Base-by-base conservation (phyloP, 139 green algal genomes). In the Dunaliella primolecta region DNA sequence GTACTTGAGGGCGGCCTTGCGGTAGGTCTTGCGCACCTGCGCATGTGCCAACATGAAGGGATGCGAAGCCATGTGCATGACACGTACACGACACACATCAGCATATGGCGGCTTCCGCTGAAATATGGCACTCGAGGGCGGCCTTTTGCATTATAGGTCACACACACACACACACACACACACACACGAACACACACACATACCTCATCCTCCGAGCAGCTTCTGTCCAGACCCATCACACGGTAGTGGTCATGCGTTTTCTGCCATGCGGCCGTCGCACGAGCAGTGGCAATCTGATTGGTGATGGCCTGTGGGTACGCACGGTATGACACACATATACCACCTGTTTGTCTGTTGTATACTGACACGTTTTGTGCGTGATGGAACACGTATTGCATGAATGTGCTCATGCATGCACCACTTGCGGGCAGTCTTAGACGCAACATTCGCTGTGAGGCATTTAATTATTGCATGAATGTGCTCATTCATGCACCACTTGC, bases 231-330 rank as follows among this genome's bases (percentile, higher is more conserved):
- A 0, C 91, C 91, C 79, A 96, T 84, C 79, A 94, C 29, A 75
- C 87, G 87, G 86, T 93, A 95, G 84, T 96, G 92, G 84, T 96
- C 87, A 0, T 89, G 76, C 24, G 89, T 91, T 38, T 87, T 89
- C 78, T 91, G 83, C 87, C 90, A 89, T 33, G 20, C 31, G 0
- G 82, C 84, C 29, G 84, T 37, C 0, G 78, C 1, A 15, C 83
- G 36, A 0, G 85, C 90, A 78, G 89, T 84, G 2, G 37, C 27
- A 71, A 90, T 36, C 36, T 86, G 88, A 0, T 74, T 25, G 80
- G 2, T 33, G 80, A 30, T n/a, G 34, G 37, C 78, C 37, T 36
- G 1, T 24, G 33, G 34, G 64, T 86, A 36, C 23, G 86, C n/a
- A n/a, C n/a, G n/a, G n/a, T n/a, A n/a, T n/a, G n/a, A n/a, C n/a